A percentile compares a stretch with the other conserved stretches of the same genome.
phyloP scores from a whole-genome alignment of 176 grass and related monocot species.

The Carex myosuroides region DNA sequence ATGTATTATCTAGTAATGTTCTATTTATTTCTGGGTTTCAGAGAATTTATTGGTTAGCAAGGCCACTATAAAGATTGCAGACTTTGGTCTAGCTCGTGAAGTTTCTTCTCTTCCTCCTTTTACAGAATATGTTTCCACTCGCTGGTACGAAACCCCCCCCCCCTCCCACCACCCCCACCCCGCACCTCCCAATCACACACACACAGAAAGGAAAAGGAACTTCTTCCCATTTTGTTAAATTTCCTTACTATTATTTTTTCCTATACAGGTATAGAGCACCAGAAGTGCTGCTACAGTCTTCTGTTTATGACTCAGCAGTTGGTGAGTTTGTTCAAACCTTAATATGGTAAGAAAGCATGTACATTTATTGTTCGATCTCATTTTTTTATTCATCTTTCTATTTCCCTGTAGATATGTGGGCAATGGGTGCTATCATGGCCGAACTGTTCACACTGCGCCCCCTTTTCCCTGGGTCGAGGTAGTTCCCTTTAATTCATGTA shows the following conservation, averaged over 20 bases:
- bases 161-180: no score
- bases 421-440: conserved; percentile 99
- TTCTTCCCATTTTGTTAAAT: conserved; percentile 2
- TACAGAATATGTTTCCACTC: conserved; percentile 99
- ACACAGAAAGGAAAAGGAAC: not conserved
- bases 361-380: conserved; percentile 20
- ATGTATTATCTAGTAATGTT: not conserved
- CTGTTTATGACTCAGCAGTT: conserved; percentile 84
- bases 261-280: conserved; percentile 88
- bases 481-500: not conserved
- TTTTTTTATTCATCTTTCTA: conserved; percentile 18
- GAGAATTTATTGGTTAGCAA: conserved; percentile 97
- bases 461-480: conserved; percentile 96
- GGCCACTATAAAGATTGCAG: conserved; percentile 83
- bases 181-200: not conserved
- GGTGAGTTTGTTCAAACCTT: conserved; percentile 41
- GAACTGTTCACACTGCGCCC: conserved; percentile 89
- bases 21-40: conserved; percentile 23
- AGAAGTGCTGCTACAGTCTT: conserved; percentile 91
- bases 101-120: conserved; percentile 75
- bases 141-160: conserved; percentile 40
- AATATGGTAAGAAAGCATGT: not conserved
- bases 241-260: conserved; percentile 26
- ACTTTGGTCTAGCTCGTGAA: conserved; percentile 96
- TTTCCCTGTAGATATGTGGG: conserved; percentile 87